Evolutionary conservation across 805 yeast genomes (phyloP).

Genomic region (Pichia scutulata): DNA sequence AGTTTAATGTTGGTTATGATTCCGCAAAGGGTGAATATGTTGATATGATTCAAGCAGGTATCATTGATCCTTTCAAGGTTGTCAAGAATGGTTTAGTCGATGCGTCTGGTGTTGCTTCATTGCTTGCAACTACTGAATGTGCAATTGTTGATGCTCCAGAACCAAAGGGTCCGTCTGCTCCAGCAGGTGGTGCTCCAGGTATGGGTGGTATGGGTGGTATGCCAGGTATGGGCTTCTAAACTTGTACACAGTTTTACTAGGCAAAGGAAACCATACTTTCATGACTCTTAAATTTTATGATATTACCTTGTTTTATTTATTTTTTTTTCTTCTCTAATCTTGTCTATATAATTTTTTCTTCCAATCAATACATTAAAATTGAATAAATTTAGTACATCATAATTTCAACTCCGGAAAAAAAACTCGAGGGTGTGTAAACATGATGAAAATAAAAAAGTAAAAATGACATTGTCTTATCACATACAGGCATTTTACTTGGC

Average conservation of each 20-base stretch:
- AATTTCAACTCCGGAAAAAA: neutral
- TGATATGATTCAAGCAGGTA: constrained; percentile 95
- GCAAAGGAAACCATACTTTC: neutral
- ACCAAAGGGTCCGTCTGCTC: constrained; percentile 52
- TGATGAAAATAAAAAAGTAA: too few relatives aligned
- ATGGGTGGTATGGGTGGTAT: constrained; percentile 69
- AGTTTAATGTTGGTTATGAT: constrained; percentile 88
- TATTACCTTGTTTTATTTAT: neutral
- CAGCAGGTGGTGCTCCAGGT: constrained; percentile 47
- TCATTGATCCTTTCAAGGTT: constrained; percentile 97
- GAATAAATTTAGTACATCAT: neutral
- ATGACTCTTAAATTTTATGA: neutral
- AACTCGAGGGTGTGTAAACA: neutral
- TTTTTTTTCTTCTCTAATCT: neutral
- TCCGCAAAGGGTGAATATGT: constrained; percentile 88
- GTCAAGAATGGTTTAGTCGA: constrained; percentile 93
- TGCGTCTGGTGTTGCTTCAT: constrained; percentile 95
- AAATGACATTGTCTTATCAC: too few relatives aligned
- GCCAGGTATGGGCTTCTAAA: constrained; percentile 31
- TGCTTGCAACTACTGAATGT: constrained; percentile 96
- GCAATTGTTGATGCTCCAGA: constrained; percentile 95
- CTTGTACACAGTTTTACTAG: neutral
- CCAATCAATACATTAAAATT: neutral
- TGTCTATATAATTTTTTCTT: neutral
- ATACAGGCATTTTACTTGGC: too few relatives aligned